Evolutionary conservation across 192 early-diverging fungal genomes (phyloP), one percentile per base, ranked within the genome.

Genomic region (Cetraspora pellucida): DNA sequence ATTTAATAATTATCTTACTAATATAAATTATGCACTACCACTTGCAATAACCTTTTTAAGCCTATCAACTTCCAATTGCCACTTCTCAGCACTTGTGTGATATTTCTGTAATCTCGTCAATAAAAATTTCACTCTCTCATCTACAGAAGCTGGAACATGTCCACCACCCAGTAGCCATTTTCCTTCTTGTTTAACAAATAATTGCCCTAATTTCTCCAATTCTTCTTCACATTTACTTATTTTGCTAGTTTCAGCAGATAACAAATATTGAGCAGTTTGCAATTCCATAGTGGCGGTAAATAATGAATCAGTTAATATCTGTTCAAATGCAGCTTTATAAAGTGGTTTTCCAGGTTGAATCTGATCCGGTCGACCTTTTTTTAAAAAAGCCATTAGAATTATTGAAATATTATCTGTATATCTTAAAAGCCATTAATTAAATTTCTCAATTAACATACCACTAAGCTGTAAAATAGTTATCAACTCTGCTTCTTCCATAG

Each of bases 401-500:
- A 16, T 28, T 52, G 3, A 80, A 44, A 37, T 37, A 2, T 52
- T 47, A n/a, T 0, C 3, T n/a, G n/a, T n/a, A 63, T 10, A 19
- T 23, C n/a, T 52, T 23, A n/a, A 19, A 43, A 71, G n/a, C n/a
- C n/a, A n/a, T n/a, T n/a, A n/a, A n/a, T n/a, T n/a, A n/a, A n/a
- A n/a, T n/a, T n/a, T n/a, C n/a, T 8, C 45, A 54, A 2, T 75
- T 59, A 11, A 50, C 46, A 77, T 83, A 90, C 89, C 92, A 83
- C 96, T 88, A 57, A 92, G 80, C 55, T 96, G 90, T 5, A 80
- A 79, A 69, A 98, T 87, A 9, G 85, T 87, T 59, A 99, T 96
- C 47, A 99, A 85, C 76, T 96, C 95, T 19, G 93, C 91, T 52
- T 93, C 89, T 79, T 97, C 96, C 91, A 99, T 92, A 1, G 89